These are phyloP conservation scores for Fusarium multiceps DNA, from an alignment of 2,329 filamentous ascomycete genomes.

Conservation along the genomic window DNA sequence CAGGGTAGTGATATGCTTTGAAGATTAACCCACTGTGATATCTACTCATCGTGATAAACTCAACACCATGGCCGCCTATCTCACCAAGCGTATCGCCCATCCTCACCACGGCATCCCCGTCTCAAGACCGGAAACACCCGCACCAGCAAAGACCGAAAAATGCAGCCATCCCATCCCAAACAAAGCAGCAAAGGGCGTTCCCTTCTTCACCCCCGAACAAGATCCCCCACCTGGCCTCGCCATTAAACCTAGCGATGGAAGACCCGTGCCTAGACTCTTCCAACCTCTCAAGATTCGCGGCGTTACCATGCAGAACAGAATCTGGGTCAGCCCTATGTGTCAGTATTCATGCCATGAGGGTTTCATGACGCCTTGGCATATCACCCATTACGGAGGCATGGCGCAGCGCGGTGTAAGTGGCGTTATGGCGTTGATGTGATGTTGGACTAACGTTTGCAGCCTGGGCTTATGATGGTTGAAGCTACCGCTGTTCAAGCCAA, in stretches of 20 bases:
- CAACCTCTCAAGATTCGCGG: slow-evolving; percentile 60
- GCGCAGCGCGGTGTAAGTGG: slow-evolving; percentile 69
- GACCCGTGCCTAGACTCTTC: slow-evolving; percentile 63
- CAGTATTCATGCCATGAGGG: slow-evolving; percentile 61
- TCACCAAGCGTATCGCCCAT: slow-evolving; percentile 42
- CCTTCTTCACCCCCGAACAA: slow-evolving; percentile 63
- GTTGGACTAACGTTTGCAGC: slow-evolving; percentile 30
- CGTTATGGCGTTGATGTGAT: background rate
- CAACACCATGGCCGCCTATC: slow-evolving; percentile 44
- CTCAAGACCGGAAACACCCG: slow-evolving; percentile 40
- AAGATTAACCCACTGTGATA: background rate
- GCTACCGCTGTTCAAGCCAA: slow-evolving; percentile 74
- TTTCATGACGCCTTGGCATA: slow-evolving; percentile 77
- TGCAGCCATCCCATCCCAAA: slow-evolving; percentile 41
- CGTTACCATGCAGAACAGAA: slow-evolving; percentile 58
- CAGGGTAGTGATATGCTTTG: background rate
- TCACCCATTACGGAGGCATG: slow-evolving; percentile 79
- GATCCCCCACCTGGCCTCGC: slow-evolving; percentile 58
- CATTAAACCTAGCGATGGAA: slow-evolving; percentile 56
- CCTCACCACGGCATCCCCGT: slow-evolving; percentile 46
- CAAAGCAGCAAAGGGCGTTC: slow-evolving; percentile 49
- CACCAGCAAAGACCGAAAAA: slow-evolving; percentile 36
- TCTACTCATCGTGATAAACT: background rate
- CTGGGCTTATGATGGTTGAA: slow-evolving; percentile 75
- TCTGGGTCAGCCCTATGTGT: slow-evolving; percentile 60